phyloP scores from a whole-genome alignment of 768 basidiomycete species.

The Sporobolomyces pararoseus region DNA sequence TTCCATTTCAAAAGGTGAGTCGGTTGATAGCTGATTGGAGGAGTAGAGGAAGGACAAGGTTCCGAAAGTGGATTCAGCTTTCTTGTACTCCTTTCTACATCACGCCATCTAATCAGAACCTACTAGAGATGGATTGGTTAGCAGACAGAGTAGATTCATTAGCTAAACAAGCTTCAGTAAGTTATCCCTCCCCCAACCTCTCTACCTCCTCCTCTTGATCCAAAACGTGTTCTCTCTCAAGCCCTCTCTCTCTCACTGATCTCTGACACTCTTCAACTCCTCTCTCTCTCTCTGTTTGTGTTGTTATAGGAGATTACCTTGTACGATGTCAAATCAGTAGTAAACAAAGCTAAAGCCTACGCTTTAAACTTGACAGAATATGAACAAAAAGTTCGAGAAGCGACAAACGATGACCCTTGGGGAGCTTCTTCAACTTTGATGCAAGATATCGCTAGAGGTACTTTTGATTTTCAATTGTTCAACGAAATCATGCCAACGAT shows the following conservation, averaged over 20 bases:
- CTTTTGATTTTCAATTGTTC: conserved; percentile 65
- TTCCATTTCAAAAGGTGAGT: neutral
- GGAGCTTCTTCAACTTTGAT: conserved; percentile 96
- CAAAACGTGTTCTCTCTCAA: neutral
- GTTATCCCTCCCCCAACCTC: too few species aligned
- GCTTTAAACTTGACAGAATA: conserved; percentile 89
- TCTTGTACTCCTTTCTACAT: neutral
- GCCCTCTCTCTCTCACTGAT: neutral
- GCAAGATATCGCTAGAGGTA: conserved; percentile 93
- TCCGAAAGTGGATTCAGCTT: neutral
- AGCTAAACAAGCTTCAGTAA: conserved; percentile 33
- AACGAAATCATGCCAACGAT: conserved; percentile 99
- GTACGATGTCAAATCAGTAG: conserved; percentile 39
- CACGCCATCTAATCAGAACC: neutral
- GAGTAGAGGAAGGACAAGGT: neutral
- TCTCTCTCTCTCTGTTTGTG: neutral
- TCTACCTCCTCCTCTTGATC: neutral
- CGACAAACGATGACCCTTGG: conserved; percentile 98
- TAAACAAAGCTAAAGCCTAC: conserved; percentile 79
- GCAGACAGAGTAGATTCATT: conserved; percentile 20
- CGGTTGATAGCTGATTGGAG: neutral
- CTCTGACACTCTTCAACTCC: neutral
- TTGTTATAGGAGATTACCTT: conserved; percentile 37
- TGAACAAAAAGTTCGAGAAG: conserved; percentile 93
- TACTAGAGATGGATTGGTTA: conserved; percentile 31